These are phyloP conservation scores for Tilletia walkeri DNA, from an alignment of 1,284 basidiomycete species.

Conservation along the genomic window DNA sequence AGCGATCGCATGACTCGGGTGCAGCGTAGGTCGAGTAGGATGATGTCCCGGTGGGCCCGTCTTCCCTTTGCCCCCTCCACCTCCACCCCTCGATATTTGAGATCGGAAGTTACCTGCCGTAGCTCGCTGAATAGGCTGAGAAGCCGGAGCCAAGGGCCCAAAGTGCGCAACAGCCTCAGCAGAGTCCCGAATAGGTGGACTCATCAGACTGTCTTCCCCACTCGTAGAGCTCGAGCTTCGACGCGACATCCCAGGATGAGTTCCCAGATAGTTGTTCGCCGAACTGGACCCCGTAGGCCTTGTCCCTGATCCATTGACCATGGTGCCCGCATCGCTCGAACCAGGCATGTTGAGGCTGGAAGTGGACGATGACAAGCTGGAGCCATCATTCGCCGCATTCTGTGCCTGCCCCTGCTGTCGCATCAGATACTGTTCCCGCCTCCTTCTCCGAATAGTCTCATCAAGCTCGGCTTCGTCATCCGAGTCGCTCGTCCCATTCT, in stretches of 20 bases:
- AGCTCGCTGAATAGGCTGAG: neutral
- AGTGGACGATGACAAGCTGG: neutral
- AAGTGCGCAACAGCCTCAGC: constrained; percentile 2
- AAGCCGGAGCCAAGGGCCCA: neutral
- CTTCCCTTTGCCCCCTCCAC: constrained; percentile 12
- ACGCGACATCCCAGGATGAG: constrained; percentile 1
- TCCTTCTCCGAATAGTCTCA: neutral
- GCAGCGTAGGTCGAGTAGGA: neutral
- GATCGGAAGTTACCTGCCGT: neutral
- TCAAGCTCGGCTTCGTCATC: constrained; percentile 11
- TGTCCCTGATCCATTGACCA: too few species aligned
- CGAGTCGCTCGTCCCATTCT: constrained; percentile 9
- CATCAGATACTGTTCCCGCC: constrained; percentile 8
- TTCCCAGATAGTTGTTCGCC: constrained; percentile 11
- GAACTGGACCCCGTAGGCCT: neutral
- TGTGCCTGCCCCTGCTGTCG: neutral
- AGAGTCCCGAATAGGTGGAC: constrained; percentile 13
- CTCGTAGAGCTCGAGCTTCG: constrained; percentile 4
- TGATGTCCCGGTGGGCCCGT: neutral
- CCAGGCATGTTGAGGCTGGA: constrained; percentile 2
- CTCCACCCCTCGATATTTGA: neutral
- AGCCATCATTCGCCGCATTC: neutral
- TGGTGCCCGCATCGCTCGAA: neutral
- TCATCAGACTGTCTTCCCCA: constrained; percentile 16
- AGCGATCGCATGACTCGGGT: too few species aligned